A percentile compares a stretch with the other conserved stretches of the same genome.
Evolutionary conservation across 2,329 filamentous ascomycete species (phyloP).

Genomic region (Coleophoma crateriformis): DNA sequence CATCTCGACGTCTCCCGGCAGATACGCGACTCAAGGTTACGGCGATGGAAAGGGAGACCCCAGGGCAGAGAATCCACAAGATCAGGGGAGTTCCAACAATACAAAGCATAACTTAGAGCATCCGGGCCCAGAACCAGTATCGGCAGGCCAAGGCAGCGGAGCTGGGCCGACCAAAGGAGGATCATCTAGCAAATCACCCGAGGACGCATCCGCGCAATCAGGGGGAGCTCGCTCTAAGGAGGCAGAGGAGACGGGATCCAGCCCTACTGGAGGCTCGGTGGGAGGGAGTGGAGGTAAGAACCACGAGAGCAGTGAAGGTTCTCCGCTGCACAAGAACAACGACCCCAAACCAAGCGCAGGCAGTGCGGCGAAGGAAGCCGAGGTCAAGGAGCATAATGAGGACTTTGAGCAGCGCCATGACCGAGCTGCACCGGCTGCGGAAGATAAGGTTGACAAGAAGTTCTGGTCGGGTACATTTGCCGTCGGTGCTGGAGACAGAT

Average conservation of each 20-base stretch:
- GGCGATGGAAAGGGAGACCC: constrained; percentile 35
- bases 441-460: constrained; percentile 48
- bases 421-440: constrained; percentile 31
- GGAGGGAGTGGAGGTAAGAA: constrained; percentile 17
- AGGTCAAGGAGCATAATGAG: constrained; percentile 52
- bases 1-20: constrained; percentile 10
- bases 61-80: constrained; percentile 28
- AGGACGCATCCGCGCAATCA: constrained; percentile 29
- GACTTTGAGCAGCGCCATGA: constrained; percentile 53
- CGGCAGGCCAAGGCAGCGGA: constrained; percentile 33
- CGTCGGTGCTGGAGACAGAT: not conserved
- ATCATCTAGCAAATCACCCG: constrained; percentile 18
- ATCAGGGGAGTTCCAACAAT: constrained; percentile 26
- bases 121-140: constrained; percentile 34
- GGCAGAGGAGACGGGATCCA: constrained; percentile 31
- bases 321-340: constrained; percentile 44
- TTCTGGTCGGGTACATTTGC: constrained; percentile 40
- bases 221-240: constrained; percentile 34
- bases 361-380: constrained; percentile 43
- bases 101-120: constrained; percentile 33
- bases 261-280: constrained; percentile 20
- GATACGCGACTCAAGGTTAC: constrained; percentile 28
- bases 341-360: constrained; percentile 31
- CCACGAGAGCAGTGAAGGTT: constrained; percentile 20
- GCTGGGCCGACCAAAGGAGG: constrained; percentile 29